Conservation (phyloP, 2,329 filamentous ascomycete genomes). For the Aspergillus sp. region DNA sequence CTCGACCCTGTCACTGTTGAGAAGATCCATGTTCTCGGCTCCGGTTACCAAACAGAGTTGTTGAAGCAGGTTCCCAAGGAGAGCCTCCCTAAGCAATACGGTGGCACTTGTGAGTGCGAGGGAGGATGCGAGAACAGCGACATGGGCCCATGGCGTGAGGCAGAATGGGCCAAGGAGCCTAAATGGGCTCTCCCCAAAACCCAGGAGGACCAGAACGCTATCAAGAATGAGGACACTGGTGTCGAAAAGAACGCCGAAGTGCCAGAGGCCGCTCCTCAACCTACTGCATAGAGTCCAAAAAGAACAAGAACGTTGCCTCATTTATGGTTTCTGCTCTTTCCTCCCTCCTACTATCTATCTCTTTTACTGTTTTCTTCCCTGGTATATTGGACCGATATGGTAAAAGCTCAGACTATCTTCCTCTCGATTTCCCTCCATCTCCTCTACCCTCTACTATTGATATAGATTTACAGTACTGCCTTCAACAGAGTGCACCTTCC, state of each 20-base stretch:
- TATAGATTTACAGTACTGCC: conserved; percentile 10
- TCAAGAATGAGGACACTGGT: conserved; percentile 27
- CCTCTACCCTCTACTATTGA: not conserved
- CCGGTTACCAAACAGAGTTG: conserved; percentile 78
- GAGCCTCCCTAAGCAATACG: conserved; percentile 85
- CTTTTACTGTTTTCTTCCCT: conserved; percentile 3
- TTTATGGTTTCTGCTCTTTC: conserved; percentile 1
- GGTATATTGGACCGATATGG: conserved; percentile 23
- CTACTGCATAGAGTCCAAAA: conserved; percentile 28
- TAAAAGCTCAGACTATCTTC: conserved; percentile 14
- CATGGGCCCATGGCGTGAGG: conserved; percentile 75
- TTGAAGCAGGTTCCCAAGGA: conserved; percentile 81
- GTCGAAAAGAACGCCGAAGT: conserved; percentile 28
- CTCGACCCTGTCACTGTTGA: conserved; percentile 93
- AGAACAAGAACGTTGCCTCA: not conserved
- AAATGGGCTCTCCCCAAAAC: conserved; percentile 41
- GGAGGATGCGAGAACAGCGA: conserved; percentile 87
- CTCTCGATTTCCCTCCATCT: conserved; percentile 8
- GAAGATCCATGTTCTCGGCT: conserved; percentile 91
- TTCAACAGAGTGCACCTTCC: conserved; percentile 5
- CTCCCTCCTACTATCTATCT: conserved; percentile 4
- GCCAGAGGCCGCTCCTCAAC: conserved; percentile 23
- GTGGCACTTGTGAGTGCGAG: conserved; percentile 76
- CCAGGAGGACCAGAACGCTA: conserved; percentile 21
- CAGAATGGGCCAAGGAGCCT: conserved; percentile 44